Evolutionary conservation across 177 flowering plant species (phyloP).

Genomic region (Telopea speciosissima): DNA sequence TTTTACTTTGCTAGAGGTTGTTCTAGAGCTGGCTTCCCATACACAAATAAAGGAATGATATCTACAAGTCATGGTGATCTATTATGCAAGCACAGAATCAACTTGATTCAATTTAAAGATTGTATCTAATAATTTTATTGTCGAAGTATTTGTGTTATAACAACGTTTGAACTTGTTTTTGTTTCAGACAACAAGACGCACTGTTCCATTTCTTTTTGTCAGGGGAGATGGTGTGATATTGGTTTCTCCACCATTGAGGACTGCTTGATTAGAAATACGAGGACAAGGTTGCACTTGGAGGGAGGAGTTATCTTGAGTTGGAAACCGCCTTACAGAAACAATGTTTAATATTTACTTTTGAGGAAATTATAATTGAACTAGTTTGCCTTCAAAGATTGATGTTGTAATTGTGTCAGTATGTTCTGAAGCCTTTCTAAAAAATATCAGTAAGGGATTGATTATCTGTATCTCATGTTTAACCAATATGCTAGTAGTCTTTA

Average conservation of each 20-base stretch:
- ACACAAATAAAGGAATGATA: no score
- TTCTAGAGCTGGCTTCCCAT: background rate
- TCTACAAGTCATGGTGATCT: no score
- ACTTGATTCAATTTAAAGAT: background rate
- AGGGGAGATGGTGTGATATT: conserved; percentile 94
- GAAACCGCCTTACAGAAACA: background rate
- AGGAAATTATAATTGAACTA: background rate
- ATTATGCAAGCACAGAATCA: no score
- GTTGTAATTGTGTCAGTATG: no score
- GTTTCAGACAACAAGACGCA: conserved; percentile 76
- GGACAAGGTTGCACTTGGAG: background rate
- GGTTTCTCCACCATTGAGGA: conserved; percentile 89
- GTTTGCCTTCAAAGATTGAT: no score
- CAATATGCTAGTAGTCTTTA: no score
- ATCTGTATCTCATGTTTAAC: no score
- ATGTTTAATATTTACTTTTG: background rate
- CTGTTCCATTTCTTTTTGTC: conserved; percentile 82
- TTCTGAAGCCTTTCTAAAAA: no score
- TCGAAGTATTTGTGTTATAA: no score
- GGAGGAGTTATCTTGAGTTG: background rate
- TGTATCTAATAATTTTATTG: background rate
- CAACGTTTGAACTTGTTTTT: conserved; percentile 4
- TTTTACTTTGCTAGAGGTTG: background rate
- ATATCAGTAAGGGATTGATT: no score
- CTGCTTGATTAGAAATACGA: conserved; percentile 36